A percentile compares a stretch with the other conserved stretches of the same genome.
Conservation (phyloP, 2,329 filamentous ascomycete species). For the Ceratocystis lukuohia region DNA sequence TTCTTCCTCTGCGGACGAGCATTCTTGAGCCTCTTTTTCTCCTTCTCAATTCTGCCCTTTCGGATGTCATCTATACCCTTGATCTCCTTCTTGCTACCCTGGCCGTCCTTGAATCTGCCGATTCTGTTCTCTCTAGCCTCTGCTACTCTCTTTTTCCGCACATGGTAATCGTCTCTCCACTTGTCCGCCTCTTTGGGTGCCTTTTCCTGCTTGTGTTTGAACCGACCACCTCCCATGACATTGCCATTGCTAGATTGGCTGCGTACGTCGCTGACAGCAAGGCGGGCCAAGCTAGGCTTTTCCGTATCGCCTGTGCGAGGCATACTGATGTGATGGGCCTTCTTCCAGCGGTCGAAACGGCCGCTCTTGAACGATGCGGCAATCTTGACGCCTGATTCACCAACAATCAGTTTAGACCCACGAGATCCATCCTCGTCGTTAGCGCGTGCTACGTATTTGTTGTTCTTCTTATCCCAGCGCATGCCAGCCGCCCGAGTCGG, state of each 20-base stretch:
- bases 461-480: constrained; percentile 94
- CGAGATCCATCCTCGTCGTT: constrained; percentile 92
- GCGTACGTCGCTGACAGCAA: constrained; percentile 23
- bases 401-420: constrained; percentile 57
- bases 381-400: constrained; percentile 92
- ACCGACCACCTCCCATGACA: constrained; percentile 35
- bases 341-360: constrained; percentile 85
- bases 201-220: constrained; percentile 74
- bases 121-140: constrained; percentile 77
- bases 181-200: constrained; percentile 91
- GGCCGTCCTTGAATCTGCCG: constrained; percentile 58
- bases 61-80: constrained; percentile 72
- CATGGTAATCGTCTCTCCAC: constrained; percentile 78
- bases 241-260: constrained; percentile 2
- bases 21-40: constrained; percentile 75
- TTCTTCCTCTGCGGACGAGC: constrained; percentile 59
- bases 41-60: constrained; percentile 64
- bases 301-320: constrained; percentile 77
- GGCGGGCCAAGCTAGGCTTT: constrained; percentile 27
- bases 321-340: constrained; percentile 64
- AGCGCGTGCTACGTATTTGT: constrained; percentile 80
- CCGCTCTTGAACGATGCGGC: constrained; percentile 86
- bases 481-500: constrained; percentile 51
- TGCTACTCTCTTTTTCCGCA: constrained; percentile 76
- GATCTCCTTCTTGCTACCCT: constrained; percentile 63